Conservation (phyloP, 2,329 filamentous ascomycete species). For the Phyllosticta citrichinensis region DNA sequence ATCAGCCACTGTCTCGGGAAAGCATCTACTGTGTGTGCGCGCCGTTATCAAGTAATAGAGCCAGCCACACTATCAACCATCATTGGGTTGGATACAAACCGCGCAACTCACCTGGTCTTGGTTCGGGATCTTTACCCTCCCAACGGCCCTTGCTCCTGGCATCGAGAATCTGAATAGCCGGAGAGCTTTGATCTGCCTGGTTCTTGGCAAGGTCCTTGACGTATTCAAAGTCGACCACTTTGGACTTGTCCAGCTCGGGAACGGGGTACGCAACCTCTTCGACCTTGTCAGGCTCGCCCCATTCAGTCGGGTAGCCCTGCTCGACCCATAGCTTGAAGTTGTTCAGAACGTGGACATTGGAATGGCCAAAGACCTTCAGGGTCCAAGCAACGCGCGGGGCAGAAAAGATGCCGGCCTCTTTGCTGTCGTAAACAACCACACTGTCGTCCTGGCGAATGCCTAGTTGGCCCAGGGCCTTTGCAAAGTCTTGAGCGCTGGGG, state of each 20-base stretch:
- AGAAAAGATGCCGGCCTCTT: conserved; percentile 87
- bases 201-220: conserved; percentile 69
- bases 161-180: conserved; percentile 81
- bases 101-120: conserved; percentile 54
- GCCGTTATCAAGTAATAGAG: neutral
- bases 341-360: conserved; percentile 80
- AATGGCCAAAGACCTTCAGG: conserved; percentile 78
- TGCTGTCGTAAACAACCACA: conserved; percentile 87
- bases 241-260: conserved; percentile 40
- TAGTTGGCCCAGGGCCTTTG: conserved; percentile 76
- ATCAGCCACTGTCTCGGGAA: neutral
- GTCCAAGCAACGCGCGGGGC: conserved; percentile 94
- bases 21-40: neutral
- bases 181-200: conserved; percentile 69
- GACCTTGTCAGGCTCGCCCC: conserved; percentile 53
- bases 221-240: conserved; percentile 73
- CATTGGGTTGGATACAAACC: conserved; percentile 36
- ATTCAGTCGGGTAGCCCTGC: conserved; percentile 69
- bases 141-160: conserved; percentile 73
- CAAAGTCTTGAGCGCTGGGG: conserved; percentile 69
- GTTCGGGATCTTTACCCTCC: conserved; percentile 74
- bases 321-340: conserved; percentile 95
- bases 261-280: conserved; percentile 32
- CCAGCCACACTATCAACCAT: neutral
- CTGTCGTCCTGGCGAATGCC: conserved; percentile 82